Base-by-base conservation (phyloP, 179 eudicot species). In the Silene noctiflora region DNA sequence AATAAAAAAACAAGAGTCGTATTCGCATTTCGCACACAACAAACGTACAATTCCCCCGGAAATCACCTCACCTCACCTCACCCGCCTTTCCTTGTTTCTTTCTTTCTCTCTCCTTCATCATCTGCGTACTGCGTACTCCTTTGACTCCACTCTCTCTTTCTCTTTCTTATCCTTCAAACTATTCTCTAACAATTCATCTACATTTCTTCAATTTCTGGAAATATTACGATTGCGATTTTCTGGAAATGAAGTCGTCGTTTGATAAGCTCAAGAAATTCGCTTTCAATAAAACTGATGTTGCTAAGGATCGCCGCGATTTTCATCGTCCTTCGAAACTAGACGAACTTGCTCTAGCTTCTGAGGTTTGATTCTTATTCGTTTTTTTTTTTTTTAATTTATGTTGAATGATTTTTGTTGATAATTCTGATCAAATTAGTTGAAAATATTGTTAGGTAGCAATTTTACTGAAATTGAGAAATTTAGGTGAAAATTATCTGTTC, bases 341-440 rank as follows among this genome's bases (percentile, higher is more conserved):
- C 76, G 94, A 87, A 35, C 88, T 92, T 51, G 82, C 87, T 83
- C 88, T 84, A 68, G 97, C 97, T 72, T 86, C 97, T 22, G 84
- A 89, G 90, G 97, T 92, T 53, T 21, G 5, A 55, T 27, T 13
- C 24, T 8, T 33, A 72, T 42, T 59, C 31, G 4, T 20, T 76
- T 51, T 14, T 53, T 13, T 76, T 51, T 14, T 53, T 13, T 13
- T 51, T 13, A 2, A 48, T 7, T 46, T 1, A 0, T 46, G 53
- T 46, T 46, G 12, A 46, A 22, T 68, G 20, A 22, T 27, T 51
- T 13, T 51, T 51, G 56, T 51, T 51, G 56, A 51, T 51, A 14
- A 12, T 51, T 51, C n/a, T 51, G n/a, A 13, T 51, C 4, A 51
- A 66, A 27, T 29, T 29, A 16, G 46, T 7, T 66, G 44, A 4